Conservation (phyloP, 1,284 basidiomycete genomes). For the Ustilago hordei region DNA sequence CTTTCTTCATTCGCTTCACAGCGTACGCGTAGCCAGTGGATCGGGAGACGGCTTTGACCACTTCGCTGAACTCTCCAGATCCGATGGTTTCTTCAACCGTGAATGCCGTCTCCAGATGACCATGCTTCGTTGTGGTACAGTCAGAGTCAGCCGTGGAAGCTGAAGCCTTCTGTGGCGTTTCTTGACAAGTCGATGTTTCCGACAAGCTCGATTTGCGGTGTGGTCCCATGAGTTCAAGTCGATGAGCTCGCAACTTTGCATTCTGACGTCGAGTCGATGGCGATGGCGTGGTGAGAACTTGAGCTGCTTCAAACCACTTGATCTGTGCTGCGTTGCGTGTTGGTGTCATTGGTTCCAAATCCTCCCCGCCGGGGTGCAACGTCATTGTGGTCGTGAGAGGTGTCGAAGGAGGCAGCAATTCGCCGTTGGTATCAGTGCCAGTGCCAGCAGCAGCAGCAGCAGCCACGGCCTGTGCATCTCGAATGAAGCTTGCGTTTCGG, state of each 20-base stretch:
- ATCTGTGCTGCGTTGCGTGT: conserved; percentile 54
- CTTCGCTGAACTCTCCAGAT: conserved; percentile 92
- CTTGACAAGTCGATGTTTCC: conserved; percentile 40
- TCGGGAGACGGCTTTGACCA: conserved; percentile 86
- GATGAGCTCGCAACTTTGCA: conserved; percentile 43
- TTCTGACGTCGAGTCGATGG: conserved; percentile 48
- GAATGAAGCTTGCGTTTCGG: conserved; percentile 35
- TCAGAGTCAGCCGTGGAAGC: conserved; percentile 10
- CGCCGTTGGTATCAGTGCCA: conserved; percentile 6
- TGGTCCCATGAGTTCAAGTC: conserved; percentile 45
- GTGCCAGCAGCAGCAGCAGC: conserved; percentile 2
- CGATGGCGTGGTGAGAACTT: conserved; percentile 61
- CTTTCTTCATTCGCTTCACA: conserved; percentile 89
- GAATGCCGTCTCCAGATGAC: conserved; percentile 72
- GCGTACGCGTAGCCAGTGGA: conserved; percentile 79
- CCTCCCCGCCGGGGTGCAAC: conserved; percentile 17
- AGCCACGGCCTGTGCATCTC: conserved; percentile 15
- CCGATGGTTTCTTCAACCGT: conserved; percentile 85
- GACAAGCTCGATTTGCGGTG: conserved; percentile 44
- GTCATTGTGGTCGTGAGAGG: conserved; percentile 21
- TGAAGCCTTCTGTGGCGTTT: conserved; percentile 37
- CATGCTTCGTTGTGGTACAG: conserved; percentile 12
- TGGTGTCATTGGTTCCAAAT: conserved; percentile 63
- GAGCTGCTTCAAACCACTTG: conserved; percentile 67
- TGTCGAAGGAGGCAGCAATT: conserved; percentile 34